phyloP scores from a whole-genome alignment of 805 yeast genomes.

The Candida odintsovae region DNA sequence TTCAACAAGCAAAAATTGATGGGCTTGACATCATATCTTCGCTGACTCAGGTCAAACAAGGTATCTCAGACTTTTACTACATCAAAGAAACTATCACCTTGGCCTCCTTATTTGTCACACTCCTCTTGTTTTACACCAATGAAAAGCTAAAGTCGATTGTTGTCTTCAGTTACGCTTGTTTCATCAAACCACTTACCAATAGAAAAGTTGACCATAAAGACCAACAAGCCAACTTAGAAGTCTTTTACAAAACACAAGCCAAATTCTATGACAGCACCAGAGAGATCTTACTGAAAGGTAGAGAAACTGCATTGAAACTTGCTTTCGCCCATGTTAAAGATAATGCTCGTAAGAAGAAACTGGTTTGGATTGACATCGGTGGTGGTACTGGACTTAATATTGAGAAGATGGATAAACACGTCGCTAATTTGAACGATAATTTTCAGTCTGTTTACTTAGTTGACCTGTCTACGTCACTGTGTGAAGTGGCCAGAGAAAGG shows the following conservation, averaged over 20 bases:
- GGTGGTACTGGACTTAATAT: slow-evolving; percentile 86
- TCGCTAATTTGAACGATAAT: slow-evolving; percentile 27
- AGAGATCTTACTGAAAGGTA: slow-evolving; percentile 58
- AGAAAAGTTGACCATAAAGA: slow-evolving; percentile 20
- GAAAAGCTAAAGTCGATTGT: slow-evolving; percentile 18
- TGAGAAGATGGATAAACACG: slow-evolving; percentile 61
- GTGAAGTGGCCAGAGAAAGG: slow-evolving; percentile 63
- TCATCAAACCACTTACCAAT: slow-evolving; percentile 28
- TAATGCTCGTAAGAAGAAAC: slow-evolving; percentile 28
- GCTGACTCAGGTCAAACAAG: slow-evolving; percentile 3
- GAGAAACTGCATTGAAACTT: slow-evolving; percentile 55
- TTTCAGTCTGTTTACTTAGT: slow-evolving; percentile 67
- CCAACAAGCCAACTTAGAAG: slow-evolving; percentile 39
- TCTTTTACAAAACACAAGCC: slow-evolving; percentile 73
- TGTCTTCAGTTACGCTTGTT: slow-evolving; percentile 29
- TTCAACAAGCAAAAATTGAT: not conserved
- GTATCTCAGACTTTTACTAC: slow-evolving; percentile 2
- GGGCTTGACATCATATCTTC: slow-evolving; percentile 1
- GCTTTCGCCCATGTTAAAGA: slow-evolving; percentile 49
- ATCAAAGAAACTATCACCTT: slow-evolving; percentile 6
- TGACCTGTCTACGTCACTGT: slow-evolving; percentile 72
- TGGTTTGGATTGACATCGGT: slow-evolving; percentile 77
- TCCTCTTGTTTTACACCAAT: slow-evolving; percentile 9
- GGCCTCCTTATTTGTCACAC: slow-evolving; percentile 6
- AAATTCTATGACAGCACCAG: slow-evolving; percentile 72